These are phyloP conservation scores for Tricholoma sp. DNA, from an alignment of 768 basidiomycete genomes.

Conservation along the genomic window DNA sequence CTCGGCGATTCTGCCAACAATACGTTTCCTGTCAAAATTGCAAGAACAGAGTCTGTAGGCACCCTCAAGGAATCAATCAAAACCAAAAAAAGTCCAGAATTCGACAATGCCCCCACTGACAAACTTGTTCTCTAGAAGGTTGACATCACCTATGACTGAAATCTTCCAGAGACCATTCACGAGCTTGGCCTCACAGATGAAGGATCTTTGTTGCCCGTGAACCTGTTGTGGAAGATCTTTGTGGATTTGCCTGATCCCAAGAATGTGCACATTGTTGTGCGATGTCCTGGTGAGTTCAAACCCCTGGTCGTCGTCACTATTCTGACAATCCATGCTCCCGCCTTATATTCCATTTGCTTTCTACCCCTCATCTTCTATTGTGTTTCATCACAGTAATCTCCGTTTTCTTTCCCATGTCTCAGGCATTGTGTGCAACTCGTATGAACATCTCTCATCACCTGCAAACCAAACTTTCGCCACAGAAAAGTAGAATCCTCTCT, in stretches of 20 bases:
- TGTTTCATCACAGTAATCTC: background rate
- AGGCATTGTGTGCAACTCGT: no score
- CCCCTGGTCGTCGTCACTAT: background rate
- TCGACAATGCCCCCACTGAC: background rate
- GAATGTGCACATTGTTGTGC: background rate
- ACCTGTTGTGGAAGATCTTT: background rate
- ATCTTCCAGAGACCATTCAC: background rate
- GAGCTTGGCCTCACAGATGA: background rate
- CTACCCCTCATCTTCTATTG: background rate
- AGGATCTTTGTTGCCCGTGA: background rate
- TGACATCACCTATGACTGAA: background rate
- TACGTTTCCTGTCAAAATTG: background rate
- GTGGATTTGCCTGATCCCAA: background rate
- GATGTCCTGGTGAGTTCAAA: background rate
- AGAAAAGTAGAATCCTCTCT: background rate
- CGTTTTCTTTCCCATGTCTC: background rate
- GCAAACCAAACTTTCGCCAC: background rate
- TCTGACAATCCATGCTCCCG: background rate
- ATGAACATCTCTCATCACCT: no score
- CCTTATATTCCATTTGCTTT: background rate
- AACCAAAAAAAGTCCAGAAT: background rate
- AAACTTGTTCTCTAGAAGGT: background rate
- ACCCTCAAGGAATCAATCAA: background rate
- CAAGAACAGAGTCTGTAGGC: background rate
- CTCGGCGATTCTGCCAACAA: background rate